Conservation (phyloP, 2,329 filamentous ascomycete species). For the Cytospora schulzeri region DNA sequence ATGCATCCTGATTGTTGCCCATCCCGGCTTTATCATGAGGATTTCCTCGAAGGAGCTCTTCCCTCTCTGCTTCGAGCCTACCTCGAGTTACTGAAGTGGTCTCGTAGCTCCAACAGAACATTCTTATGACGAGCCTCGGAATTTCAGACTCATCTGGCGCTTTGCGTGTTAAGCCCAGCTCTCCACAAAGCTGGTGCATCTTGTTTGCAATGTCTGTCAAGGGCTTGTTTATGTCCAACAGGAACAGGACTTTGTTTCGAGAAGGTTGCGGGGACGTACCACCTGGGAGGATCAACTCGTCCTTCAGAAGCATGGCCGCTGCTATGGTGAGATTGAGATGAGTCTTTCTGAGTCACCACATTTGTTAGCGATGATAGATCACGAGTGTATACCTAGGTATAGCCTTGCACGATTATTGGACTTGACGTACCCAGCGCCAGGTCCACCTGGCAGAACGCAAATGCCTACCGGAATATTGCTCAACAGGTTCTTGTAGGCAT, state of each 20-base stretch:
- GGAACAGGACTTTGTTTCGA: background rate
- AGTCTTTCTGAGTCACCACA: background rate
- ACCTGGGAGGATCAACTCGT: background rate
- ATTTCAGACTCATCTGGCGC: background rate
- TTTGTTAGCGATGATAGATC: background rate
- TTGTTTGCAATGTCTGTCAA: conserved; percentile 4
- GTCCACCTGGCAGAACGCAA: background rate
- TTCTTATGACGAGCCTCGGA: background rate
- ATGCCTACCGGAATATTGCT: background rate
- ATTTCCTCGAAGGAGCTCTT: background rate
- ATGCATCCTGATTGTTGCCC: background rate
- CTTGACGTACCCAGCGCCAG: conserved; percentile 4
- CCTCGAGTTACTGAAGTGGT: background rate
- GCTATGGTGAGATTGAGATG: background rate
- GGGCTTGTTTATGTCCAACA: conserved; percentile 2
- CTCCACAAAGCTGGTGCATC: background rate
- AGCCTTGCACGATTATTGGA: too few species aligned
- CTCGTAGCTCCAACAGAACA: conserved; percentile 15
- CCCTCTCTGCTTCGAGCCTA: background rate
- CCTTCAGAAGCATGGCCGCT: background rate
- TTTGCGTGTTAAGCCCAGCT: background rate
- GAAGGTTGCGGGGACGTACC: background rate
- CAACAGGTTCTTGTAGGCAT: background rate
- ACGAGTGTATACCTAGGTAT: too few species aligned
- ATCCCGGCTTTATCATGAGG: background rate